Conservation (phyloP, 768 basidiomycete species). For the Termitomyces sp. region DNA sequence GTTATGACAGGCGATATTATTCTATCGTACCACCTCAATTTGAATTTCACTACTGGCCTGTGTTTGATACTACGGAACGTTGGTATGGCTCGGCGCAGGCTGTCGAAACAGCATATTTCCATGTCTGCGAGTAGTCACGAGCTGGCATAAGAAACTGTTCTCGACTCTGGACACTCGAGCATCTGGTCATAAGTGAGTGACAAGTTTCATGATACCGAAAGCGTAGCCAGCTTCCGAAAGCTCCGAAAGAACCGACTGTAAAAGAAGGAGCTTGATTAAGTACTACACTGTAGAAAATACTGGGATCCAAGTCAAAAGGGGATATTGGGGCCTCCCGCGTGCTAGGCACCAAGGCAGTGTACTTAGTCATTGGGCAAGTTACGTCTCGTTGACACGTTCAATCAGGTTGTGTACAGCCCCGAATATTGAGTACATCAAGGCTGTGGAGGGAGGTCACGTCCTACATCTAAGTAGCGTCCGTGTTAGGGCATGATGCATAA, state of each 20-base stretch:
- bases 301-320: background rate
- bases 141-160: too few species aligned
- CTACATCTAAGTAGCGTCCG: too few species aligned
- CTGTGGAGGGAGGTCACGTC: background rate
- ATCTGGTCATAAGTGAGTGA: too few species aligned
- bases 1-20: too few species aligned
- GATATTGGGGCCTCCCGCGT: background rate
- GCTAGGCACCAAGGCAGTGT: background rate
- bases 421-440: background rate
- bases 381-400: background rate
- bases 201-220: too few species aligned
- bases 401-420: background rate
- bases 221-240: too few species aligned
- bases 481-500: too few species aligned
- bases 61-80: background rate
- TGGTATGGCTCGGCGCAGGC: background rate
- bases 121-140: too few species aligned
- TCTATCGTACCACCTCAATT: too few species aligned
- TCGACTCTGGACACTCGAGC: too few species aligned
- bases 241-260: background rate
- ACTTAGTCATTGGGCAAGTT: too few species aligned
- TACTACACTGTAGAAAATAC: background rate
- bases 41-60: background rate
- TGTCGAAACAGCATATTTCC: background rate
- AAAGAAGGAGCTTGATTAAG: background rate